Base-by-base conservation (phyloP, 2,329 filamentous ascomycete genomes). In the Monosporascus sp. region DNA sequence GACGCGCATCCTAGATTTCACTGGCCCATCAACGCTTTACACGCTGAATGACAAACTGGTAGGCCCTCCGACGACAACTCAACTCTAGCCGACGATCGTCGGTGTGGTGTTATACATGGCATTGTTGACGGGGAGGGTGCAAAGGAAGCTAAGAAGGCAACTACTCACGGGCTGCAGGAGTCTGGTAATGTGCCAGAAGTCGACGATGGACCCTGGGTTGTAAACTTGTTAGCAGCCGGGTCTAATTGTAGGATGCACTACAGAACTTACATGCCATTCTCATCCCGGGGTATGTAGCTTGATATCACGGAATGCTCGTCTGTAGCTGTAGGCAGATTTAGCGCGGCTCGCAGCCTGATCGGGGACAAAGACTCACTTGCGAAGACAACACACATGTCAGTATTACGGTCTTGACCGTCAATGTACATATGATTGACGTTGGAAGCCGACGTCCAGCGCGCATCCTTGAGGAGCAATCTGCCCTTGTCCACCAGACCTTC, bases 371-470 rank as follows among this genome's bases (percentile, higher is more conserved):
- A 73, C 76, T 66, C 55, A 79, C 77, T 70, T 3, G 70, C 70
- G 67, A 75, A 79, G 1, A 68, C 70, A 26, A 72, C 67, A 24
- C 74, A 77, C 8, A 76, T 49, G 0, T 72, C 73, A 0, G 69
- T 72, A 56, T 67, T 70, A 3, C 61, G 52, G 31, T 76, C 75
- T 18, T 70, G 64, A 0, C 67, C 69, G 8, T 65, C 65, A 7
- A 80, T 65, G 54, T 72, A 72, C 50, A 79, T 69, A 37, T 70
- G 71, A 20, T 66, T 62, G 57, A 78, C 66, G 22, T 73, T 73
- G 2, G 65, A 64, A 35, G 58, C 60, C 45, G 63, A 61, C 38
- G 48, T 8, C 46, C 55, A 37, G 45, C 61, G 57, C 58, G 59
- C 62, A 49, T 63, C 63, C 31, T 59, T 62, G 55, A 76, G 70